Conservation (phyloP, 495 filamentous ascomycete genomes). For the Usnea hakonensis region DNA sequence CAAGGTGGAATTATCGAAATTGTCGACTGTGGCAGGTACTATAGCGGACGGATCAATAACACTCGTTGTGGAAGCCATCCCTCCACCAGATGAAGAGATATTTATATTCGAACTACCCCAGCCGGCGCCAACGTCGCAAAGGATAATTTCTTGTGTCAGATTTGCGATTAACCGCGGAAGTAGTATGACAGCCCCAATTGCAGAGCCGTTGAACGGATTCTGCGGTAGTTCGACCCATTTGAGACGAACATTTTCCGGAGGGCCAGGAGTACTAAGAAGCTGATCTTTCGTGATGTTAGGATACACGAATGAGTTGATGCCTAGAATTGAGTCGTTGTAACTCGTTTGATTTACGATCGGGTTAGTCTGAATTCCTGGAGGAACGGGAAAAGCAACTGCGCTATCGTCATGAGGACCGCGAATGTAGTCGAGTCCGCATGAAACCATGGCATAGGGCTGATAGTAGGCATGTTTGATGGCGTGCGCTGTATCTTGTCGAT, state of each 20-base stretch:
- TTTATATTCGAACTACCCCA: conserved; percentile 8
- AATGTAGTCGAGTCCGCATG: not conserved
- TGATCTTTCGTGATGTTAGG: not conserved
- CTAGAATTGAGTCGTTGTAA: not conserved
- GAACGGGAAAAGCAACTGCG: not conserved
- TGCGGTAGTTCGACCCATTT: conserved; percentile 15
- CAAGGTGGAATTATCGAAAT: too few species aligned
- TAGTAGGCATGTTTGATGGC: not conserved
- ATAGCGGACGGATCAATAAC: not conserved
- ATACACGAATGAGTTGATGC: not conserved
- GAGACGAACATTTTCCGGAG: not conserved
- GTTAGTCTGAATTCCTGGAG: not conserved
- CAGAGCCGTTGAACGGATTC: conserved; percentile 2
- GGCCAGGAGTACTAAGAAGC: not conserved
- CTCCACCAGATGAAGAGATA: not conserved
- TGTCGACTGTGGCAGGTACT: too few species aligned
- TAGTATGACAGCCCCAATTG: conserved; percentile 13
- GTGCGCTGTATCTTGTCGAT: not conserved
- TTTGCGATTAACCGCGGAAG: not conserved
- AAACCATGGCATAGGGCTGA: not conserved
- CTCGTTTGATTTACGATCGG: not conserved
- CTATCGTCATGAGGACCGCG: not conserved
- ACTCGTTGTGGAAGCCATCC: not conserved
- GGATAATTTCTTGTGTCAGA: not conserved
- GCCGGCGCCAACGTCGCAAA: conserved; percentile 8